Evolutionary conservation across 768 basidiomycete genomes (phyloP), one percentile per base, ranked within the genome.

Genomic region (Paxillus involutus): DNA sequence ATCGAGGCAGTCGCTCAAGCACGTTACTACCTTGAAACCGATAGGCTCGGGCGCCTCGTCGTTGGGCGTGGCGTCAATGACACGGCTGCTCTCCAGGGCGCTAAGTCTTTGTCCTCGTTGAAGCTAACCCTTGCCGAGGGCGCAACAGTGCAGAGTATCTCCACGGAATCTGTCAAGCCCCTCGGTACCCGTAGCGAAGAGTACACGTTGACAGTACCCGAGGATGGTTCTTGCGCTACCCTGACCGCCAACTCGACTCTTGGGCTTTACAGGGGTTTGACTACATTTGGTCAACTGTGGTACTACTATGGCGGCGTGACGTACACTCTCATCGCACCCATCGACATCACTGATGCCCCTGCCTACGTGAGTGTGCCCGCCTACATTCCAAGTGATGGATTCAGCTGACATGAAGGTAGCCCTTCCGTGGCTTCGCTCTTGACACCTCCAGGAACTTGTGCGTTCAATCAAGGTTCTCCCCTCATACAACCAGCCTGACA

Each of bases 241-340:
- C 59, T 85, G 12, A 61, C 52, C 0, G 80, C 83, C 10, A 75
- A 74, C 44, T 75, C 77, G 24, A 74, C 79, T 0, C 60, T 84
- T 14, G 83, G 84, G 0, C 62, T 84, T 6, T 72, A 77, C 11
- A 69, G 83, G 24, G 84, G 84, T 0, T 57, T 85, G 47, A 77
- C 80, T 4, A 84, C 83, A 2, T 85, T 85, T 59, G 64, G 70
- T 17, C 81, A 82, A 62, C 58, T 85, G 14, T 82, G 80, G 72
- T 85, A 80, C 55, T 65, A 71, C 19, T 57, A 68, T 39, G 39
- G 44, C 4, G 69, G 56, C 0, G 51, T 53, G 47, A 71, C 64
- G 21, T 82, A 82, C 26, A 73, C 70, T 1, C 57, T 77, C 43
- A 47, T 70, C 2, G 75, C 73, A 0, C 80, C 80, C 0, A 52